Base-by-base conservation (phyloP, 495 filamentous ascomycete genomes). In the Neurospora sp. region DNA sequence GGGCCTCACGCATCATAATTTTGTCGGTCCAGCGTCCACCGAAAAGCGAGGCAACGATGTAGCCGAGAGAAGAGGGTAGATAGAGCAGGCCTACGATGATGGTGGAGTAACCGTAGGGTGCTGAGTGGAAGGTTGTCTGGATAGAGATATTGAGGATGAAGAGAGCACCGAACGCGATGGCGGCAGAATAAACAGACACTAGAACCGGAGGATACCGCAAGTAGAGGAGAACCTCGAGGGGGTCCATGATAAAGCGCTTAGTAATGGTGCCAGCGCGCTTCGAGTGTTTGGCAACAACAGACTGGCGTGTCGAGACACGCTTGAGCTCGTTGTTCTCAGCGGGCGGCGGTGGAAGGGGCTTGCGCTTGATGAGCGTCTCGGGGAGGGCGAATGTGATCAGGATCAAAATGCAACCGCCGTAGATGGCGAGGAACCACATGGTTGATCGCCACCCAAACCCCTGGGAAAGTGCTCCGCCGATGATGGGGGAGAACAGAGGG, bases 141-240 rank as follows among this genome's bases (percentile, higher is more conserved):
- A 98, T 85, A 71, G 89, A 90, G 79, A 98, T 91, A 81, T 97
- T 98, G 76, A 97, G 88, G 37, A 97, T 84, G 79, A 94, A 98
- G 31, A 98, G 86, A 0, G 89, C 87, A 53, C 89, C 89, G 76
- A 97, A 98, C 41, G 93, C 90, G 74, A 96, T 90, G 73, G 87
- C 89, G 40, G 93, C 91, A 73, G 92, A 93, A 84, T 90, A 93
- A 40, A 98, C 93, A 14, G 89, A 93, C 38, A 96, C 79, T 0
- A 91, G 78, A 3, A 98, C 92, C 6, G 95, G 90, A 1, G 93
- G 90, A 77, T 91, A 97, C 42, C 89, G 90, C 16, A 98, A 84
- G 77, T 92, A 92, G n/a, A 88, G 81, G 45, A 98, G 84, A 45
- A 94, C 91, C 35, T 85, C 88, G 48, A 98, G 83, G 0, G 95